Evolutionary conservation across 768 basidiomycete species (phyloP).

Genomic region (Plicaturopsis crispa): DNA sequence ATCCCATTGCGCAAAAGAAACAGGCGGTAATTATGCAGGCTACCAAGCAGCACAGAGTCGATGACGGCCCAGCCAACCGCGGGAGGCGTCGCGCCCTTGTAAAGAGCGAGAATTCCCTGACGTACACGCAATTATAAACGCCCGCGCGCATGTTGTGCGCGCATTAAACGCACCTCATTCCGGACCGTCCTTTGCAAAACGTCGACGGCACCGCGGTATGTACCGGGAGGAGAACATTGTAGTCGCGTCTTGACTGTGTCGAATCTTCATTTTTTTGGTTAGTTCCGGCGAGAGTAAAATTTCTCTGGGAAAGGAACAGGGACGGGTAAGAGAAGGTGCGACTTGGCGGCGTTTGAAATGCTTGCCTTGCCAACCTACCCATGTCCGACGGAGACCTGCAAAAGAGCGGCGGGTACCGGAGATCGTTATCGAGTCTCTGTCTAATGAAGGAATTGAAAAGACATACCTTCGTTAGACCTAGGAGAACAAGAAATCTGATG

Average conservation of each 20-base stretch:
- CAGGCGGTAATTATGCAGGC: slow-evolving; percentile 66
- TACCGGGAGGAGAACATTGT: slow-evolving; percentile 60
- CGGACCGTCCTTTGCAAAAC: slow-evolving; percentile 48
- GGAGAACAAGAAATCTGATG: too few relatives aligned
- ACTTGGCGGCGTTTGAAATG: too few relatives aligned
- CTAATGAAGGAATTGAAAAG: not conserved
- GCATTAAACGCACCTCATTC: slow-evolving; percentile 41
- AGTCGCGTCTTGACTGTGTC: slow-evolving; percentile 70
- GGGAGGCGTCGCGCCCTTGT: slow-evolving; percentile 70
- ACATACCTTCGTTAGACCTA: slow-evolving; percentile 46
- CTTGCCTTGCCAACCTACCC: slow-evolving; percentile 30
- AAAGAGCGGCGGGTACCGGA: not conserved
- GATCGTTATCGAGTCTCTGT: not conserved
- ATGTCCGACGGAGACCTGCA: slow-evolving; percentile 65
- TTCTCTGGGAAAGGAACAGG: too few relatives aligned
- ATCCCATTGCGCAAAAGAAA: slow-evolving; percentile 45
- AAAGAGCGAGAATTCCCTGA: slow-evolving; percentile 61
- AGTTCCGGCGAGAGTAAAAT: slow-evolving; percentile 6
- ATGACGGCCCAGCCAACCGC: slow-evolving; percentile 69
- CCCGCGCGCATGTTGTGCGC: slow-evolving; percentile 2
- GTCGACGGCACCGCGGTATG: slow-evolving; percentile 55
- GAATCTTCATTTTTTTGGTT: slow-evolving; percentile 33
- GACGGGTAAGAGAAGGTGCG: too few relatives aligned
- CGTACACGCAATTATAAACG: too few relatives aligned
- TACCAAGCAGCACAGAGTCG: slow-evolving; percentile 63